These are phyloP conservation scores for Bifiguratus adelaidae DNA, from an alignment of 192 early-diverging fungal genomes.

Conservation along the genomic window DNA sequence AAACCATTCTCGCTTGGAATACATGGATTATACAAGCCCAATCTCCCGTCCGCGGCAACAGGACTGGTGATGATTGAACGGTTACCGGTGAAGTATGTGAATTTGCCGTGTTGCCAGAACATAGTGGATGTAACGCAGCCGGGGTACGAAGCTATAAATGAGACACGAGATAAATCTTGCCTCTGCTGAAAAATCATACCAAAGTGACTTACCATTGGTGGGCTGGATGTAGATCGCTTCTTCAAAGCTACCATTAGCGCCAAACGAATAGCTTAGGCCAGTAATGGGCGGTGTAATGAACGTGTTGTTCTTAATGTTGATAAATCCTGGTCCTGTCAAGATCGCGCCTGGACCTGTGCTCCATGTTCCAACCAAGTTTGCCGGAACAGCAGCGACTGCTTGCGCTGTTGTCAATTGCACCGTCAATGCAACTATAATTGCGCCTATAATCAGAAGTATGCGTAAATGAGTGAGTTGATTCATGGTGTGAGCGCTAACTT, in stretches of 20 bases:
- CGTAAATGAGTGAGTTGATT: too few species aligned
- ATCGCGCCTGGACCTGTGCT: conserved; percentile 2
- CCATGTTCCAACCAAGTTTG: conserved; percentile 6
- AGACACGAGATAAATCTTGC: background rate
- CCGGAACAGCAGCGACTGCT: conserved; percentile 1
- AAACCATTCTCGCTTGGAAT: background rate
- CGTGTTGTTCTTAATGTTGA: background rate
- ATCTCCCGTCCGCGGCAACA: conserved; percentile 4
- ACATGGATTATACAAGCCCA: conserved; percentile 6
- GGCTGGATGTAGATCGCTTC: conserved; percentile 5
- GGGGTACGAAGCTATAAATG: conserved; percentile 4
- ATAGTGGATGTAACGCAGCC: conserved; percentile 2
- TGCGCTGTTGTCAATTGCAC: too few species aligned
- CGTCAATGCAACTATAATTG: too few species aligned
- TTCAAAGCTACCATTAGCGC: conserved; percentile 5
- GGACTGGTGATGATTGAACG: conserved; percentile 4
- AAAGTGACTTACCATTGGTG: conserved; percentile 1
- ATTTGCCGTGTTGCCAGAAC: conserved; percentile 7
- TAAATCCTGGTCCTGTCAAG: background rate
- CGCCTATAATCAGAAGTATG: too few species aligned
- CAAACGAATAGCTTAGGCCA: conserved; percentile 1
- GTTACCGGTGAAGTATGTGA: background rate
- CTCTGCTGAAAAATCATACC: background rate
- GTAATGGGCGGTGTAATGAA: conserved; percentile 1
- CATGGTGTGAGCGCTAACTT: too few species aligned